Conservation (phyloP, 148 eudicot species). For the Fagopyrum tataricum region DNA sequence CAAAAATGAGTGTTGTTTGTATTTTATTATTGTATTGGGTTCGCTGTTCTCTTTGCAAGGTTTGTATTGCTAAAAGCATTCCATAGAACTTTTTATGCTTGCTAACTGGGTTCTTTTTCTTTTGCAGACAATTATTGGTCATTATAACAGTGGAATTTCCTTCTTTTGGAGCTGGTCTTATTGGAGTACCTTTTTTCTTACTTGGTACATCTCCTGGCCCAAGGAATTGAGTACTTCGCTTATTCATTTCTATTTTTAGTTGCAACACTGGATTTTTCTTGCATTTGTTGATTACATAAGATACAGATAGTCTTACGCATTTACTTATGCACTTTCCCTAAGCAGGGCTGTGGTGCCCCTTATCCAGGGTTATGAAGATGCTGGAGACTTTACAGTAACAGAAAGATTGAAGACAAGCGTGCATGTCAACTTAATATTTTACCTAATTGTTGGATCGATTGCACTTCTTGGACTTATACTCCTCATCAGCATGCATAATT, state of each 20-base stretch:
- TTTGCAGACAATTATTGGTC: conserved; percentile 67
- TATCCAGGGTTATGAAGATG: conserved; percentile 96
- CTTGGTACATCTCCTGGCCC: conserved; percentile 54
- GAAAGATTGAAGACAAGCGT: conserved; percentile 88
- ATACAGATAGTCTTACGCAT: conserved; percentile 38
- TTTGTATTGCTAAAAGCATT: not conserved
- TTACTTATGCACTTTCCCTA: conserved; percentile 36
- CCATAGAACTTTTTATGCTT: not conserved
- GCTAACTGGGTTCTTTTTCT: conserved; percentile 14
- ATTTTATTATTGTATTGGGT: not conserved
- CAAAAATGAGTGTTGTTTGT: not conserved
- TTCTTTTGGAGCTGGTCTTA: conserved; percentile 96
- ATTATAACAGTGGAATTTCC: conserved; percentile 58
- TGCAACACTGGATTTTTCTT: not conserved
- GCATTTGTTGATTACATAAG: not conserved
- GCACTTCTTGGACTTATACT: conserved; percentile 85
- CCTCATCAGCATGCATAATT: conserved; percentile 45
- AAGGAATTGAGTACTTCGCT: not conserved
- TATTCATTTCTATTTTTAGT: not conserved
- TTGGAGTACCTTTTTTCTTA: conserved; percentile 93
- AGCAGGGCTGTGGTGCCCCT: conserved; percentile 95
- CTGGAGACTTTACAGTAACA: conserved; percentile 81
- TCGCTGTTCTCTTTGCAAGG: not conserved
- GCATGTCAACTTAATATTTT: conserved; percentile 77
- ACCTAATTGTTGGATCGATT: conserved; percentile 71